Evolutionary conservation across 2,329 filamentous ascomycete species (phyloP).

Genomic region (Fusarium sp.): DNA sequence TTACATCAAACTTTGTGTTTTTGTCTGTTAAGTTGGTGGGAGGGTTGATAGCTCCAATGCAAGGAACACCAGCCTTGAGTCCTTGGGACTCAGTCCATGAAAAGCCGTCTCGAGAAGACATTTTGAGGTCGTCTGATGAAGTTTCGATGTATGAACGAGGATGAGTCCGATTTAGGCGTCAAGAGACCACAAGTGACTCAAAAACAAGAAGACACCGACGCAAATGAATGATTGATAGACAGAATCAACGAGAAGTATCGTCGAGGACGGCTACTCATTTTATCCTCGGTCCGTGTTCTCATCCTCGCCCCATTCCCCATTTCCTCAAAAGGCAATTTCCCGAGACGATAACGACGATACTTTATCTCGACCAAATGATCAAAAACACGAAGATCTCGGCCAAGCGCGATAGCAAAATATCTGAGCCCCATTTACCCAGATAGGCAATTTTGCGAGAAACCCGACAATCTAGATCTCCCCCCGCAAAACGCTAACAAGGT

Average conservation of each 20-base stretch:
- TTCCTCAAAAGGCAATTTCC: background rate
- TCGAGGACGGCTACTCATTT: constrained; percentile 24
- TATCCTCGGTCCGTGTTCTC: constrained; percentile 22
- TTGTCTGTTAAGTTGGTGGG: constrained; percentile 33
- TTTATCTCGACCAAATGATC: background rate
- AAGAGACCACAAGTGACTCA: fast-evolving
- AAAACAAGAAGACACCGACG: background rate
- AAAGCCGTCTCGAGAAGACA: constrained; percentile 50
- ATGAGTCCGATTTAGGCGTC: background rate
- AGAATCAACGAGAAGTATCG: background rate
- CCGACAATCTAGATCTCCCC: background rate
- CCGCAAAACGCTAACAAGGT: constrained; percentile 7
- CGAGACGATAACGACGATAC: background rate
- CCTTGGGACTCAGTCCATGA: constrained; percentile 49
- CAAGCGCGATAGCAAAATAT: background rate
- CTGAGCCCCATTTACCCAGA: background rate
- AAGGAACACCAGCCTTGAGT: constrained; percentile 48
- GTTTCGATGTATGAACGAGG: background rate
- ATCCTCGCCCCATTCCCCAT: background rate
- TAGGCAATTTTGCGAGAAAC: constrained; percentile 13
- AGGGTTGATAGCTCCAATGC: constrained; percentile 49
- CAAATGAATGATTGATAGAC: background rate
- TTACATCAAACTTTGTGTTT: constrained; percentile 41
- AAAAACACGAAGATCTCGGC: background rate
- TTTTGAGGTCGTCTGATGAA: background rate